Percentiles rank a stretch among this genome's conserved stretches.
Conservation (phyloP, 768 basidiomycete species). For the Baorangia bicolor region DNA sequence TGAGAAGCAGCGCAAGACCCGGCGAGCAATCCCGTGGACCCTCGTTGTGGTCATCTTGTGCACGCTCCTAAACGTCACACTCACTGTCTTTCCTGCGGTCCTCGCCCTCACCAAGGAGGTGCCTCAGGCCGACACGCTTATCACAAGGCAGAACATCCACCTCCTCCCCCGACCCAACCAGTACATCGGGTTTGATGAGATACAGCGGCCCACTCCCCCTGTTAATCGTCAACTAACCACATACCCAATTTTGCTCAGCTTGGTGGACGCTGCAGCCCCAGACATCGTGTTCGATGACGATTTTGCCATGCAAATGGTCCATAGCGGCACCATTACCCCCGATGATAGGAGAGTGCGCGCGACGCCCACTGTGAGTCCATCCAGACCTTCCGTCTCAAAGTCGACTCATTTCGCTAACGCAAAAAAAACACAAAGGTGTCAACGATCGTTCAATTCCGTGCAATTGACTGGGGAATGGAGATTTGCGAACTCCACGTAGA, state of each 20-base stretch:
- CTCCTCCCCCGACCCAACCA: slow-evolving; percentile 8
- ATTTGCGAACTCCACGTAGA: slow-evolving; percentile 12
- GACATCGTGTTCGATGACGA: slow-evolving; percentile 8
- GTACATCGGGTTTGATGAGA: slow-evolving; percentile 11
- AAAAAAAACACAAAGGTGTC: slow-evolving; percentile 3
- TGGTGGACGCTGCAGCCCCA: slow-evolving; percentile 9
- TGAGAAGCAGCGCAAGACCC: not conserved
- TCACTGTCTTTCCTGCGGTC: not conserved
- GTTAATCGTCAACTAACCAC: slow-evolving; percentile 1
- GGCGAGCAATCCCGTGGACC: slow-evolving; percentile 8
- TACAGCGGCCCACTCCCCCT: slow-evolving; percentile 2
- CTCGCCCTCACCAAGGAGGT: not conserved
- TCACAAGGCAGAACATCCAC: slow-evolving; percentile 11
- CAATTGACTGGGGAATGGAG: slow-evolving; percentile 17
- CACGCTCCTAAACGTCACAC: slow-evolving; percentile 7
- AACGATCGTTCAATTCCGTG: slow-evolving; percentile 14
- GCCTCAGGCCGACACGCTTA: not conserved
- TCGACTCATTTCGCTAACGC: not conserved
- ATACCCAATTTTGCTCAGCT: slow-evolving; percentile 7
- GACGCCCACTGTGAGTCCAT: slow-evolving; percentile 4
- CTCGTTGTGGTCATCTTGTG: not conserved
- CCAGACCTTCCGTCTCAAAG: not conserved
- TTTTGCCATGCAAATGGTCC: slow-evolving; percentile 3
- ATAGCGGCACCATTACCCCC: slow-evolving; percentile 7
- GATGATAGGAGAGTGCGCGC: slow-evolving; percentile 7